Evolutionary conservation across 176 grass and related monocot species (phyloP).

Genomic region (Carex pumila): DNA sequence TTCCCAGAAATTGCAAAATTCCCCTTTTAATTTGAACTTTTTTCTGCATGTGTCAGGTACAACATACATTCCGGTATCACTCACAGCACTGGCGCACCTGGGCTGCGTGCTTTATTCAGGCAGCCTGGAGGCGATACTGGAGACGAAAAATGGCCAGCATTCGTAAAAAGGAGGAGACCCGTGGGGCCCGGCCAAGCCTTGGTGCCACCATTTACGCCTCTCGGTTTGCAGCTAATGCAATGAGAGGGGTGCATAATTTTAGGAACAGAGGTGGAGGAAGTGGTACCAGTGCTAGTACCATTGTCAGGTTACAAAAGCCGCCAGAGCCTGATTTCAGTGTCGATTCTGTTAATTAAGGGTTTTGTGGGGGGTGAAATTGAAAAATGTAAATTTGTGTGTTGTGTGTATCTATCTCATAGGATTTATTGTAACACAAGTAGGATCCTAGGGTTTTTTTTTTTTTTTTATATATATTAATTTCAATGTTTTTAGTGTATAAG

Average conservation of each 20-base stretch:
- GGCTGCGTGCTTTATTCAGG: slow-evolving; percentile 83
- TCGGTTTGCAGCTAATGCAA: slow-evolving; percentile 70
- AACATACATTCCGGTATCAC: slow-evolving; percentile 85
- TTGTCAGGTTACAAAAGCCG: slow-evolving; percentile 72
- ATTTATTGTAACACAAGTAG: neutral
- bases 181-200: slow-evolving; percentile 41
- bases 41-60: slow-evolving; percentile 25
- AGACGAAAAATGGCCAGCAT: slow-evolving; percentile 60
- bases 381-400: slow-evolving; percentile 20
- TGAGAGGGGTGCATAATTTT: slow-evolving; percentile 64
- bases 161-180: slow-evolving; percentile 25
- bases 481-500: neutral
- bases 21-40: neutral
- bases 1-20: neutral
- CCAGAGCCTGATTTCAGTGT: slow-evolving; percentile 67
- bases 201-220: slow-evolving; percentile 80
- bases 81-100: slow-evolving; percentile 88
- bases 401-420: slow-evolving; percentile 21
- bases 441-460: neutral
- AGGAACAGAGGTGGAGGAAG: slow-evolving; percentile 32
- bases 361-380: neutral
- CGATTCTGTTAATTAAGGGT: slow-evolving; percentile 23
- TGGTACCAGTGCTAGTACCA: slow-evolving; percentile 1
- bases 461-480: neutral
- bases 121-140: slow-evolving; percentile 68